Percentiles rank a stretch among this genome's conserved stretches.
Evolutionary conservation across 192 early-diverging fungal species (phyloP).

Genomic region (Podila epicladia): DNA sequence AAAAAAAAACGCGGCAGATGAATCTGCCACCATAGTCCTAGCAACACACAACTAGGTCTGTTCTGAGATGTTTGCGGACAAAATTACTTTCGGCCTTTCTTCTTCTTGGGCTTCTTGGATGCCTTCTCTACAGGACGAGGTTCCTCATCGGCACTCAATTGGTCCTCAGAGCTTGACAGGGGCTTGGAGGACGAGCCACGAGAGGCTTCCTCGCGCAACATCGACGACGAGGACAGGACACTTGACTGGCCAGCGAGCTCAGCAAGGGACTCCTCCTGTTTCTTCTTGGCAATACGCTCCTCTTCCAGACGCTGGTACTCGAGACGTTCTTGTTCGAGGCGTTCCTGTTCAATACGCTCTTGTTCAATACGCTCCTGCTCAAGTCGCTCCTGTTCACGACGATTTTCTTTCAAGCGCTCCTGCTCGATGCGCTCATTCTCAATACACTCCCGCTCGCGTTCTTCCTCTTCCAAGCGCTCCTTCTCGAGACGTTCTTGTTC

Average conservation of each 20-base stretch:
- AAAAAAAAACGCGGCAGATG: too few relatives aligned
- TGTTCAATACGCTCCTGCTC: constrained; percentile 7
- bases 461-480: constrained; percentile 4
- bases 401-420: constrained; percentile 13
- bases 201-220: neutral
- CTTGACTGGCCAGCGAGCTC: neutral
- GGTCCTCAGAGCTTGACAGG: constrained; percentile 20
- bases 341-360: neutral
- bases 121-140: constrained; percentile 13
- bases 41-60: too few relatives aligned
- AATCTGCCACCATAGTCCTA: too few relatives aligned
- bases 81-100: constrained; percentile 10
- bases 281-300: constrained; percentile 1
- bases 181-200: constrained; percentile 2
- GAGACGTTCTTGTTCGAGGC: neutral
- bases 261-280: neutral
- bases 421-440: neutral
- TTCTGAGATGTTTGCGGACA: too few relatives aligned
- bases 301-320: neutral
- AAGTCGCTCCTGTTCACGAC: neutral
- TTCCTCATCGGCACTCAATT: constrained; percentile 27
- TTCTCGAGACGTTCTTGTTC: constrained; percentile 16
- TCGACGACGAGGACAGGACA: neutral
- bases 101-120: constrained; percentile 44
- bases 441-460: neutral